Conservation (phyloP, 2,329 filamentous ascomycete genomes). For the Niveomyces coronatus region DNA sequence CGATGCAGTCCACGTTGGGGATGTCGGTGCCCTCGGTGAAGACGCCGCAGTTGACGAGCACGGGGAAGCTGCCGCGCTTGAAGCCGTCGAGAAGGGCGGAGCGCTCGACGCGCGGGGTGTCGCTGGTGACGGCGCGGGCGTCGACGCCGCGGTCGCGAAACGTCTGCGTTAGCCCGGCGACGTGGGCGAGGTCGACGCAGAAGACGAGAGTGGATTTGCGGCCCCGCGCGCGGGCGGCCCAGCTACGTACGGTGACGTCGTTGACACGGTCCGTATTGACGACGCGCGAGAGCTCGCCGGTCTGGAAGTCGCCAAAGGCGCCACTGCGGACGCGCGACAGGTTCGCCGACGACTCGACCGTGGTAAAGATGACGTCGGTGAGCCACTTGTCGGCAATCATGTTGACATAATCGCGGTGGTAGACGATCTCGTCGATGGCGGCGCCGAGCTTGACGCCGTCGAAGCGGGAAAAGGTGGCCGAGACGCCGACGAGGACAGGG, state of each 20-base stretch:
- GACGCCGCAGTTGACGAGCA: conserved; percentile 88
- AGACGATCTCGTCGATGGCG: conserved; percentile 91
- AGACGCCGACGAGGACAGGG: conserved; percentile 77
- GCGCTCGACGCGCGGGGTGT: conserved; percentile 61
- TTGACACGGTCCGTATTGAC: conserved; percentile 80
- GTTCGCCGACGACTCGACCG: conserved; percentile 74
- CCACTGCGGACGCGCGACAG: conserved; percentile 58
- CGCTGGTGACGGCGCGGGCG: conserved; percentile 76
- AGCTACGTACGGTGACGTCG: conserved; percentile 73
- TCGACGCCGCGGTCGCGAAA: conserved; percentile 74
- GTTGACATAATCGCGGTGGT: conserved; percentile 65
- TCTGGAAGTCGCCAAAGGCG: conserved; percentile 63
- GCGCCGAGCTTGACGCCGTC: conserved; percentile 75
- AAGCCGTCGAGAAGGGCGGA: conserved; percentile 66
- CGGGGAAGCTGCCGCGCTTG: conserved; percentile 64
- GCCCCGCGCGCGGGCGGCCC: conserved; percentile 63
- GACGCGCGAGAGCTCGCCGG: conserved; percentile 63
- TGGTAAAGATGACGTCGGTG: conserved; percentile 86
- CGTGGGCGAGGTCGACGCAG: conserved; percentile 83
- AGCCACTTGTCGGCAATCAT: conserved; percentile 85
- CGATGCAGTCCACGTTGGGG: conserved; percentile 88
- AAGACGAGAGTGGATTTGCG: conserved; percentile 86
- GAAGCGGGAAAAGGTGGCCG: conserved; percentile 67
- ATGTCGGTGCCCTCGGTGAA: conserved; percentile 98
- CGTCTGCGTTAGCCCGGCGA: conserved; percentile 59